phyloP scores from a whole-genome alignment of 495 filamentous ascomycete species.

The Cetradonia linearis region DNA sequence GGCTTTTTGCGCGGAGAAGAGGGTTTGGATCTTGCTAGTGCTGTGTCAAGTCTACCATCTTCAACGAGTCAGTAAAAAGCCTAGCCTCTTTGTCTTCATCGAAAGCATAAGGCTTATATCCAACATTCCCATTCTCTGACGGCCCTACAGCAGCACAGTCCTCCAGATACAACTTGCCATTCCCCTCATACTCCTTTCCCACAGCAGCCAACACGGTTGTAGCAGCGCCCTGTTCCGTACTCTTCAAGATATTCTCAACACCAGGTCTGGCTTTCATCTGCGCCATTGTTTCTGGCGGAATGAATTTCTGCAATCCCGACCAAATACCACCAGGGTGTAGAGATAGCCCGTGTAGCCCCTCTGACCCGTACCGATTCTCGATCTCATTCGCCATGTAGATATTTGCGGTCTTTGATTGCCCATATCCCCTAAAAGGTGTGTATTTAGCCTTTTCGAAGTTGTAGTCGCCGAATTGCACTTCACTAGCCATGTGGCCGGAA shows the following conservation, averaged over 20 bases:
- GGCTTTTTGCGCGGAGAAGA: background rate
- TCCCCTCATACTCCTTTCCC: slow-evolving; percentile 31
- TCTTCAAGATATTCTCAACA: slow-evolving; percentile 28
- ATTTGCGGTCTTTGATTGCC: slow-evolving; percentile 33
- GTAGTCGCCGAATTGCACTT: slow-evolving; percentile 28
- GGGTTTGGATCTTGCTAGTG: background rate
- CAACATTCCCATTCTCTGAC: background rate
- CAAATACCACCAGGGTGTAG: slow-evolving; percentile 35
- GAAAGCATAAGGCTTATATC: background rate
- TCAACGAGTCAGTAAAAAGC: background rate
- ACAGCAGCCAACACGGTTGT: slow-evolving; percentile 36
- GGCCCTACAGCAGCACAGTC: background rate
- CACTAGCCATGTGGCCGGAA: slow-evolving; percentile 29
- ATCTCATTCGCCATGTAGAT: slow-evolving; percentile 38
- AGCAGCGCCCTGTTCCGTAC: slow-evolving; percentile 32
- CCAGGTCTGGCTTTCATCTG: slow-evolving; percentile 16
- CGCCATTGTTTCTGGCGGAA: slow-evolving; percentile 21
- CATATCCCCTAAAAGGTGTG: slow-evolving; percentile 31
- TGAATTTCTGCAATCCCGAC: slow-evolving; percentile 23
- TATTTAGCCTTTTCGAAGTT: slow-evolving; percentile 33
- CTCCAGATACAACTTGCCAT: slow-evolving; percentile 29
- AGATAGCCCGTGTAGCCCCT: slow-evolving; percentile 33
- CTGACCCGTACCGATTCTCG: slow-evolving; percentile 31
- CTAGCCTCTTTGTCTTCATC: background rate
- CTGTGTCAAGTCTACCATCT: background rate